Evolutionary conservation across 192 early-diverging fungal genomes (phyloP), one percentile per base, ranked within the genome.

Genomic region (Rhizophlyctis rosea): DNA sequence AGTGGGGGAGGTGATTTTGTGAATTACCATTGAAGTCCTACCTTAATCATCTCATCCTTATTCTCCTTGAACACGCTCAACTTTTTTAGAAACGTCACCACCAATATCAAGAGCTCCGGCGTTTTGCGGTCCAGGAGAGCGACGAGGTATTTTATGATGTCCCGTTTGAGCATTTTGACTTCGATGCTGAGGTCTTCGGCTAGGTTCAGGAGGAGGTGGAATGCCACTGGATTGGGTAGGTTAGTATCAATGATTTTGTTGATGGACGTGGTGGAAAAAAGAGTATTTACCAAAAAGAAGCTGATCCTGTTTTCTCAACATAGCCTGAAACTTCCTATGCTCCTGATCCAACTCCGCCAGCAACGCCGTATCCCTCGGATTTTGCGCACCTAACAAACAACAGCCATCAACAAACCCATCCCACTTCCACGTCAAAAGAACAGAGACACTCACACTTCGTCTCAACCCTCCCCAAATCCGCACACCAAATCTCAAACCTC

Each of bases 101-200:
- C 69, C 0, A 84, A 60, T 16, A 80, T 57, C 5, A 78, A 68
- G 4, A 84, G 65, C 44, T 84, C 79, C 3, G 80, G 77, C 21
- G 74, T 77, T 48, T 66, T 61, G 16, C 82, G 32, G 34, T 74
- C 77, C 28, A 84, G 61, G 61, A 82, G 67, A 3, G 34, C 62
- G 11, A 81, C 30, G 25, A 85, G 67, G 53, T 75, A 73, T 48
- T 67, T 68, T 27, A 83, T 60, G 59, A 85, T 81, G 24, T 70
- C 76, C 7, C 82, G 59, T 57, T 81, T 80, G 24, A 85, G 67
- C 80, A 85, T 85, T 44, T 85, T 85, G 48, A 75, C 72, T 66
- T 85, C 81, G n/a, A 85, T 76, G 31, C 50, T 75, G 4, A 78
- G 52, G 48, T 82, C 78, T 18, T 80, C 67, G 14, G 82, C 78